A percentile compares a stretch with the other conserved stretches of the same genome.
Conservation (phyloP, 2,329 filamentous ascomycete species). For the Pyricularia pennisetigena region DNA sequence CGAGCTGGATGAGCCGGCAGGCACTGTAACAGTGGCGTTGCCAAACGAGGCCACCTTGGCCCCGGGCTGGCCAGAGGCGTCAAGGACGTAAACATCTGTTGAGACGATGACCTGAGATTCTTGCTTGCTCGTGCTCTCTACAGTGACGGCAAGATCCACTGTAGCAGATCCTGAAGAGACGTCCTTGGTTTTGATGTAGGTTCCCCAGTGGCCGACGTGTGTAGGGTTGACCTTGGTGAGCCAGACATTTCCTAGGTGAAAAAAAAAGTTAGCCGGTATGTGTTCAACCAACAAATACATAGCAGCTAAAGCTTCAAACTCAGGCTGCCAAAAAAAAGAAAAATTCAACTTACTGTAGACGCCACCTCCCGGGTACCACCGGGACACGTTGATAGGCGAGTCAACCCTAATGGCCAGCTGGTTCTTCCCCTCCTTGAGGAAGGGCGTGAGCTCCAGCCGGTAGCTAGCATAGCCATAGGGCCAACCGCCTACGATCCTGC, state of each 20-base stretch:
- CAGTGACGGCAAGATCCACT: slow-evolving; percentile 29
- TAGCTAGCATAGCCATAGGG: slow-evolving; percentile 40
- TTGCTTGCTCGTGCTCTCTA: slow-evolving; percentile 31
- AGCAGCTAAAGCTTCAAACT: slow-evolving; percentile 14
- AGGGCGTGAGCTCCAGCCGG: slow-evolving; percentile 36
- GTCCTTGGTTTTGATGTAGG: slow-evolving; percentile 32
- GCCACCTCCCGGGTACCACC: slow-evolving; percentile 45
- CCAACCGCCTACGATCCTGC: slow-evolving; percentile 37
- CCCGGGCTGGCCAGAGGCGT: slow-evolving; percentile 18
- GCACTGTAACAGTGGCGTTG: slow-evolving; percentile 17
- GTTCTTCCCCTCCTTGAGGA: slow-evolving; percentile 25
- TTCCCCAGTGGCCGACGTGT: slow-evolving; percentile 40
- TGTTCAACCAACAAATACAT: neutral
- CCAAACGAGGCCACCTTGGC: slow-evolving; percentile 25
- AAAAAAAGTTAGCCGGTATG: slow-evolving; percentile 14
- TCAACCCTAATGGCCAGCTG: slow-evolving; percentile 39
- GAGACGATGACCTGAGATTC: slow-evolving; percentile 24
- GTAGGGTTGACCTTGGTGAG: slow-evolving; percentile 33
- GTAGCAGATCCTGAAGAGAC: slow-evolving; percentile 34
- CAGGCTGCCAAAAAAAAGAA: slow-evolving; percentile 35
- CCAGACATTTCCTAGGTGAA: slow-evolving; percentile 33
- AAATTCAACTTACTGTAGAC: slow-evolving; percentile 33
- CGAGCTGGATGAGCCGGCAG: slow-evolving; percentile 19
- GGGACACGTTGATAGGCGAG: slow-evolving; percentile 33
- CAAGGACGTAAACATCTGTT: slow-evolving; percentile 29